Conservation (phyloP, 129 eudicot species). For the Cynara cardunculus region DNA sequence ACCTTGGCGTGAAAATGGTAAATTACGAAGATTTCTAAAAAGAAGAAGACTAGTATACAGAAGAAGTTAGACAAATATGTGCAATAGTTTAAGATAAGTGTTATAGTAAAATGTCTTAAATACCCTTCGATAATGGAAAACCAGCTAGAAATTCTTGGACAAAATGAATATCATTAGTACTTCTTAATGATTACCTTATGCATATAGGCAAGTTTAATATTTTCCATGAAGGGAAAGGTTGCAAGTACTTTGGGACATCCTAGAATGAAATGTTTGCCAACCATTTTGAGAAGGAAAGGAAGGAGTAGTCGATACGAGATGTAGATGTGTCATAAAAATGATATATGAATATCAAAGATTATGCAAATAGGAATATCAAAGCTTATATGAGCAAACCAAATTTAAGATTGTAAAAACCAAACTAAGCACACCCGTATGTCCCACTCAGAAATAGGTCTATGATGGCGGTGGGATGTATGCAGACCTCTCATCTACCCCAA, state of each 20-base stretch:
- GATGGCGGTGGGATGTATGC: neutral
- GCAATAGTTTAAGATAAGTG: neutral
- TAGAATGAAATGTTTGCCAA: neutral
- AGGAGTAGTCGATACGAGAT: neutral
- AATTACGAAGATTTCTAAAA: neutral
- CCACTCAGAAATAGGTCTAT: too few species aligned
- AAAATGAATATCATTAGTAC: neutral
- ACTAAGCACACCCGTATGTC: neutral
- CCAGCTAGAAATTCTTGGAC: neutral
- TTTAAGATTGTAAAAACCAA: neutral
- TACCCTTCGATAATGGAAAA: neutral
- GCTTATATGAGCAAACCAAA: neutral
- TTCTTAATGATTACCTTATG: neutral
- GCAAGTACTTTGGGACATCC: neutral
- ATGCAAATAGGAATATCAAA: neutral
- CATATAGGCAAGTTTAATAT: neutral
- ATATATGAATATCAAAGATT: neutral
- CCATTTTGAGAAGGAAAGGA: neutral
- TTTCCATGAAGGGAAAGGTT: neutral
- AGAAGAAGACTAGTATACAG: neutral
- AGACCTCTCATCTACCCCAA: too few species aligned
- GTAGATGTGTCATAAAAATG: constrained; percentile 3
- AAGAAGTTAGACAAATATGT: neutral
- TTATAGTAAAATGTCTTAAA: constrained; percentile 1
- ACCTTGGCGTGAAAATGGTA: neutral